Evolutionary conservation across 768 basidiomycete species (phyloP), one percentile per base, ranked within the genome.

Genomic region (Lanmaoa pseudosensibilis): DNA sequence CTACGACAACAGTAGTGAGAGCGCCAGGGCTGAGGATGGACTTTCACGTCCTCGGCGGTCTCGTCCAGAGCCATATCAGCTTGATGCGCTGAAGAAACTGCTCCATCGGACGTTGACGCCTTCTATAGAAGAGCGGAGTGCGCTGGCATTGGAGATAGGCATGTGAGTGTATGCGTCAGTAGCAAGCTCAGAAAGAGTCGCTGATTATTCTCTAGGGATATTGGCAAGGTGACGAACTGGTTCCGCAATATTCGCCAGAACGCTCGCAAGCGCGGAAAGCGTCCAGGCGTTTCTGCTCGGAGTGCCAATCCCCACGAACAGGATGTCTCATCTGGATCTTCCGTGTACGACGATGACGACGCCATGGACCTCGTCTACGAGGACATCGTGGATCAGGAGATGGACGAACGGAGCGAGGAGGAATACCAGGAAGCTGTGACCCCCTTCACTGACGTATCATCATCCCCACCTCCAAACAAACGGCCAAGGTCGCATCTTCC

Each of bases 181-280:
- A 15, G 38, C 12, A 5, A 4, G 30, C 2, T 18, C 32, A 18
- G 45, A 43, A 52, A 55, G 30, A 39, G 50, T 64, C 16, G 27
- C 34, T 63, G 56, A 55, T 65, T 52, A 54, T 58, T 54, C 50
- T 52, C 15, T 55, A 86, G 83, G 90, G 90, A 92, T 72, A 71
- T 92, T 54, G 86, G 85, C 60, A 90, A 90, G 73, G 89, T 92
- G 50, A 90, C 90, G 18, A 92, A 92, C 69, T 92, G 90, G 90
- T 92, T 92, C 78, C 80, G 90, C 36, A 92, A 92, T 67, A 78
- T 92, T 55, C 82, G 90, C 37, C 90, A 92, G 73, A 88, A 87
- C 18, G 80, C 89, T n/a, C 75, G 89, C 41, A 90, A 85, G 71
- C 83, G 89, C 23, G 80, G 82, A 54, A 84, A 79, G 73, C 82